These are phyloP conservation scores for Heterococcus sp. DNA, from an alignment of 108 stramenopile species.

Conservation along the genomic window DNA sequence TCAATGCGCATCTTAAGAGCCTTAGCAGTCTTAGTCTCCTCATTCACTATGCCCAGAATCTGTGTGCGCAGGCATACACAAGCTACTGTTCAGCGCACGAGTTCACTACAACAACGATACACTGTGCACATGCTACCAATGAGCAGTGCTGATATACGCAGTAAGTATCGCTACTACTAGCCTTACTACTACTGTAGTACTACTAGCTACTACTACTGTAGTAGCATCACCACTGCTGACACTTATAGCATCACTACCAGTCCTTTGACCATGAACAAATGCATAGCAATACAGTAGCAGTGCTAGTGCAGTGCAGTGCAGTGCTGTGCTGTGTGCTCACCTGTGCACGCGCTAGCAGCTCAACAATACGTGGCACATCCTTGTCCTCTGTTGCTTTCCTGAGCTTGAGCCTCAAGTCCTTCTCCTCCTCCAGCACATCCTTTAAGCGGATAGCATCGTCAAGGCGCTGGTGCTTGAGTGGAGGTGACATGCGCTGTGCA, in stretches of 20 bases:
- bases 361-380: not conserved
- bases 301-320: not conserved
- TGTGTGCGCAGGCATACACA: not conserved
- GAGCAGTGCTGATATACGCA: too few relatives aligned
- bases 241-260: not conserved
- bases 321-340: not conserved
- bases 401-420: constrained; percentile 48
- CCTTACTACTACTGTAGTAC: too few relatives aligned
- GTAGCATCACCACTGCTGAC: too few relatives aligned
- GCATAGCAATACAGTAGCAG: not conserved
- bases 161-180: too few relatives aligned
- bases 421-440: constrained; percentile 45
- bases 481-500: constrained; percentile 37
- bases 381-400: constrained; percentile 23
- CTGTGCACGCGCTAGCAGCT: not conserved
- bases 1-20: constrained; percentile 48
- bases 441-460: constrained; percentile 18
- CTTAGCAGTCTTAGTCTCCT: constrained; percentile 45
- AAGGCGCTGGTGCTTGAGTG: constrained; percentile 24
- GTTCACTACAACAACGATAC: too few relatives aligned
- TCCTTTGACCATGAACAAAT: not conserved
- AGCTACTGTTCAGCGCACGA: too few relatives aligned
- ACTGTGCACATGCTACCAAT: too few relatives aligned
- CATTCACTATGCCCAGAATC: constrained; percentile 15
- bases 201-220: too few relatives aligned